Evolutionary conservation across 495 filamentous ascomycete species (phyloP).

Genomic region (Halenospora varia): DNA sequence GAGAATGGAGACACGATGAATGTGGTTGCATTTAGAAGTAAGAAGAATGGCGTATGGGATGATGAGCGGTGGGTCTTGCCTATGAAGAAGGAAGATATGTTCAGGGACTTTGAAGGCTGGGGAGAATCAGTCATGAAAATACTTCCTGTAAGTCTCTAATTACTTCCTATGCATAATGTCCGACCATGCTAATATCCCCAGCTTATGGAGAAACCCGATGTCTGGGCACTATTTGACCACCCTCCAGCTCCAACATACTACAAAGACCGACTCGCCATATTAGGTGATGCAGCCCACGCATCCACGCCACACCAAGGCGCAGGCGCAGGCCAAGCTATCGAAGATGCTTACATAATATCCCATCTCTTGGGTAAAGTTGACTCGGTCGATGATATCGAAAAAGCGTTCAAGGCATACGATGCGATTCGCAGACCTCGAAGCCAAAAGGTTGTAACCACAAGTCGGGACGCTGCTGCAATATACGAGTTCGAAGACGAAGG

Average conservation of each 20-base stretch:
- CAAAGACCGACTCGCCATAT: slow-evolving; percentile 49
- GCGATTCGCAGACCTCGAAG: slow-evolving; percentile 46
- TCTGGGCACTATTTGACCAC: slow-evolving; percentile 65
- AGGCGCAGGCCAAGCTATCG: slow-evolving; percentile 64
- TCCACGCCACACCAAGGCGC: slow-evolving; percentile 67
- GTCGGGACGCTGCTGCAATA: slow-evolving; percentile 33
- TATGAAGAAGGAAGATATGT: slow-evolving; percentile 52
- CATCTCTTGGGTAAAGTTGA: slow-evolving; percentile 48
- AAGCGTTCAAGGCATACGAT: slow-evolving; percentile 62
- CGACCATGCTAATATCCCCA: slow-evolving; percentile 12
- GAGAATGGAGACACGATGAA: slow-evolving; percentile 61
- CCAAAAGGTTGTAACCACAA: slow-evolving; percentile 39
- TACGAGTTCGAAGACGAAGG: slow-evolving; percentile 41
- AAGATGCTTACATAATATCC: slow-evolving; percentile 59
- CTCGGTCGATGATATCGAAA: slow-evolving; percentile 33
- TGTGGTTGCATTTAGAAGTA: slow-evolving; percentile 43
- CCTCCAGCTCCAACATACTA: slow-evolving; percentile 50
- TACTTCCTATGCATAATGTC: slow-evolving; percentile 19
- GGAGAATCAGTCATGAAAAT: slow-evolving; percentile 42
- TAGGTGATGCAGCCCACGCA: slow-evolving; percentile 70
- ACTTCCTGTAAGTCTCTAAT: slow-evolving; percentile 33
- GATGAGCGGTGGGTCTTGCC: slow-evolving; percentile 55
- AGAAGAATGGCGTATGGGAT: slow-evolving; percentile 37
- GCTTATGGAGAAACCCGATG: slow-evolving; percentile 42
- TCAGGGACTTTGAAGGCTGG: slow-evolving; percentile 50